Evolutionary conservation across 2,329 filamentous ascomycete species (phyloP), one percentile per base, ranked within the genome.

Genomic region (Trichocomaceae sp.): DNA sequence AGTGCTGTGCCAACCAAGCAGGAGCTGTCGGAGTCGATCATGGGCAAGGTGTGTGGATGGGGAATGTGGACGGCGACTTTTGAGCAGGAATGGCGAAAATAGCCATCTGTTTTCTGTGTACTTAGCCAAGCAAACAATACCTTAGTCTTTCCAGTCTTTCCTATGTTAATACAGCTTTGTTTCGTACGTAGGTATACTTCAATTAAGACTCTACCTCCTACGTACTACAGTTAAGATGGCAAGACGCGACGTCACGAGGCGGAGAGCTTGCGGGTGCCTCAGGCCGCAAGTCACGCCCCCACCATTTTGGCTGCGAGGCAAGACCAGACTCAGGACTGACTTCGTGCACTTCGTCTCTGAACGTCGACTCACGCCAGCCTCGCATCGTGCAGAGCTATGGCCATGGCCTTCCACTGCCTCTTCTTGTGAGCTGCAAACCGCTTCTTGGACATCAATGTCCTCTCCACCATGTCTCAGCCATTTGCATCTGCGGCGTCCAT

Each of bases 11-110:
- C 74, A 8, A 75, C 70, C 0, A 72, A 70, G 46, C 72, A 76
- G 37, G 73, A 77, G 54, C 62, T 81, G n/a, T 66, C 63, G 5
- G 63, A 68, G 10, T 71, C 68, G 29, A 74, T 80, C 35, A 58
- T 72, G 5, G 77, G 74, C 1, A 79, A 78, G 60, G 69, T 81
- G 13, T 60, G 77, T 5, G 73, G 68, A 1, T 81, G 78, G 78
- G 79, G 78, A 0, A 61, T 67, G 50, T 80, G 77, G 76, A 65
- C 63, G 20, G 68, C 66, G 4, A 50, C 54, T 19, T 69, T 63
- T 55, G 64, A 69, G 53, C 63, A 62, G 10, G 58, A 61, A 0
- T 65, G 63, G 62, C 7, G 26, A 8, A 29, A 6, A 29, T 29
- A 29, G 15, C 20, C n/a, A 41, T 20, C 23, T 37, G 6, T n/a